Conservation (phyloP, 1,284 basidiomycete species). For the Peniophora sp. region DNA sequence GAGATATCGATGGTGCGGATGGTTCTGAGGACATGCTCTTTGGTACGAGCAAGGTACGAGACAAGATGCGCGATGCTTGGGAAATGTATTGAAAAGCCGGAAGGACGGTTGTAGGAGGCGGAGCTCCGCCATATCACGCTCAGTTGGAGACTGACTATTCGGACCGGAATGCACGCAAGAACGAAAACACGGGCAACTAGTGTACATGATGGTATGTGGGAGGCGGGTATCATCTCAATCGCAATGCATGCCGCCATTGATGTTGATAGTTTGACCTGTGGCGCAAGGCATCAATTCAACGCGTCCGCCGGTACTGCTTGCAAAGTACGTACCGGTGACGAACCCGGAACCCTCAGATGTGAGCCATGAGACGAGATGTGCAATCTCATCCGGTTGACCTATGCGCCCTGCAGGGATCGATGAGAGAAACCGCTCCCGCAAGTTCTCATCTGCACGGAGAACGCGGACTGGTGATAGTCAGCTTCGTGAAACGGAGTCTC, state of each 20-base stretch:
- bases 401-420: constrained; percentile 10
- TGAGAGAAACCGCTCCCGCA: constrained; percentile 3
- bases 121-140: no score
- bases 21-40: no score
- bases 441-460: neutral
- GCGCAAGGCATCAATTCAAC: neutral
- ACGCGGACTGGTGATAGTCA: neutral
- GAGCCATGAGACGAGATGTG: constrained; percentile 15
- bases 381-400: constrained; percentile 14
- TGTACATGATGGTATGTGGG: no score
- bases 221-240: neutral
- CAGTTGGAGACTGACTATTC: no score
- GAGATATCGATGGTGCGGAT: neutral
- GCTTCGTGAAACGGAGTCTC: neutral
- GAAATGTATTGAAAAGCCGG: no score
- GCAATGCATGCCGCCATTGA: neutral
- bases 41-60: no score
- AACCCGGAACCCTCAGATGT: constrained; percentile 10
- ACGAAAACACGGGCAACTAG: no score
- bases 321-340: constrained; percentile 8
- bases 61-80: no score
- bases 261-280: neutral
- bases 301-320: neutral
- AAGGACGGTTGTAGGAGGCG: no score
- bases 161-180: no score